phyloP scores from a whole-genome alignment of 2,329 filamentous ascomycete genomes.

The Amauroascus niger region DNA sequence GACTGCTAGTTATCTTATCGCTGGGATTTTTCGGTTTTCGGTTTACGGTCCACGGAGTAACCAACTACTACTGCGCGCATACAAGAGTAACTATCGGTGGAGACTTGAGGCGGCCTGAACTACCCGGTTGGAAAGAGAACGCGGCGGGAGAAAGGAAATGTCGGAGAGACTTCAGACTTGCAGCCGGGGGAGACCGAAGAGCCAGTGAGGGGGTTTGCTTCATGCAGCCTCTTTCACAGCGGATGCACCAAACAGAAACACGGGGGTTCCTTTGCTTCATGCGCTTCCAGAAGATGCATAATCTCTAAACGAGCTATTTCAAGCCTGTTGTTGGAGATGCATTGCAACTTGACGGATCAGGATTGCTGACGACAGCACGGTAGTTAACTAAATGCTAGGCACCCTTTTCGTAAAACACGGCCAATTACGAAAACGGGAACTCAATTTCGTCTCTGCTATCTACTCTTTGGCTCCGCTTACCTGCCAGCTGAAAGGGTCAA shows the following conservation, averaged over 20 bases:
- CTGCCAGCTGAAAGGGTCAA: constrained; percentile 43
- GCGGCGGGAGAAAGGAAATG: neutral
- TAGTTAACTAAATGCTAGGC: too few relatives aligned
- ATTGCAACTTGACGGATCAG: too few relatives aligned
- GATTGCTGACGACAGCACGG: too few relatives aligned
- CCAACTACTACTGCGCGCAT: too few relatives aligned
- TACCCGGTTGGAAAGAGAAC: neutral
- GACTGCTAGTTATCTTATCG: constrained; percentile 1
- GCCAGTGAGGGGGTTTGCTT: neutral
- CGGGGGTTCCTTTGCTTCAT: too few relatives aligned
- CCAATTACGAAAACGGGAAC: neutral
- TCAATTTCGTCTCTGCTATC: neutral
- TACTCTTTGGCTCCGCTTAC: neutral
- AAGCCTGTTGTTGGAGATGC: too few relatives aligned
- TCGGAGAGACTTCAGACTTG: neutral
- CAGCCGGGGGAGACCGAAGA: neutral
- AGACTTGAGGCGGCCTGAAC: neutral
- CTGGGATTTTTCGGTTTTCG: neutral
- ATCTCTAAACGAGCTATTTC: too few relatives aligned
- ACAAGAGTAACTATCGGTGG: too few relatives aligned
- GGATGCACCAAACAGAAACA: neutral
- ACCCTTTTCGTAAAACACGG: too few relatives aligned
- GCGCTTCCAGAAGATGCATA: too few relatives aligned
- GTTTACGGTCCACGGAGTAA: too few relatives aligned
- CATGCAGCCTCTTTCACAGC: neutral